A percentile compares a stretch with the other conserved stretches of the same genome.
These are phyloP conservation scores for Schoenoplectus tabernaemontani DNA, from an alignment of 202 grass and related monocot species.

Conservation along the genomic window DNA sequence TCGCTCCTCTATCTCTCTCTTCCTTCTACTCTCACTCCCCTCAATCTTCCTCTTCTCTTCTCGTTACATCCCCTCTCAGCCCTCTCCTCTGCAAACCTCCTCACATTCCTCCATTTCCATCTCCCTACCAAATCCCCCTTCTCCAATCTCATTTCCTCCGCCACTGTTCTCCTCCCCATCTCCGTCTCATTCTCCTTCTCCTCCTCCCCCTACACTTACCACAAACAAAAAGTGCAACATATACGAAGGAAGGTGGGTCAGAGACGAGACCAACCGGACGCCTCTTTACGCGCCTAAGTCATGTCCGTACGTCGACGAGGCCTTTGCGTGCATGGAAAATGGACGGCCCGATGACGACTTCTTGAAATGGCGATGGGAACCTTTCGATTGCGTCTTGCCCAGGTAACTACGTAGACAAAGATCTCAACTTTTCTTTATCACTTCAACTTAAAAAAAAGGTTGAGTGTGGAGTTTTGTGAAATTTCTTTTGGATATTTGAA, in stretches of 20 bases:
- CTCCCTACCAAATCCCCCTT: background rate
- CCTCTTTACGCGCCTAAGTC: conserved; percentile 57
- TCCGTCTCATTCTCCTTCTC: background rate
- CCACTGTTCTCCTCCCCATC: background rate
- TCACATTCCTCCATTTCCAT: background rate
- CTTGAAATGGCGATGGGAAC: conserved; percentile 83
- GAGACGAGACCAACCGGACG: conserved; percentile 34
- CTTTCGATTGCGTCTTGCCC: conserved; percentile 48
- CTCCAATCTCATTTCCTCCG: background rate
- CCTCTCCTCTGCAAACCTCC: conserved; percentile 10
- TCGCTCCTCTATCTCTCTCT: conserved; percentile 10
- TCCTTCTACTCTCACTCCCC: conserved; percentile 20
- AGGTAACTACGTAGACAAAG: conserved; percentile 21
- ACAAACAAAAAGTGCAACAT: conserved; percentile 38
- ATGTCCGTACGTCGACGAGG: conserved; percentile 94
- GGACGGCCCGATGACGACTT: conserved; percentile 50
- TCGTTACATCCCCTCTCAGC: conserved; percentile 21
- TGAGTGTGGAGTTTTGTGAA: too few relatives aligned
- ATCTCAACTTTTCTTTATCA: background rate
- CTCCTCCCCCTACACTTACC: background rate
- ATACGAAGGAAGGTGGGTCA: conserved; percentile 72
- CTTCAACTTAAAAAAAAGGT: background rate
- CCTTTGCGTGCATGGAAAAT: conserved; percentile 67
- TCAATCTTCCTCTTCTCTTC: conserved; percentile 5
- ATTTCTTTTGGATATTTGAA: background rate